Evolutionary conservation across 1,284 basidiomycete genomes (phyloP), one percentile per base, ranked within the genome.

Genomic region (Bjerkandera adusta): DNA sequence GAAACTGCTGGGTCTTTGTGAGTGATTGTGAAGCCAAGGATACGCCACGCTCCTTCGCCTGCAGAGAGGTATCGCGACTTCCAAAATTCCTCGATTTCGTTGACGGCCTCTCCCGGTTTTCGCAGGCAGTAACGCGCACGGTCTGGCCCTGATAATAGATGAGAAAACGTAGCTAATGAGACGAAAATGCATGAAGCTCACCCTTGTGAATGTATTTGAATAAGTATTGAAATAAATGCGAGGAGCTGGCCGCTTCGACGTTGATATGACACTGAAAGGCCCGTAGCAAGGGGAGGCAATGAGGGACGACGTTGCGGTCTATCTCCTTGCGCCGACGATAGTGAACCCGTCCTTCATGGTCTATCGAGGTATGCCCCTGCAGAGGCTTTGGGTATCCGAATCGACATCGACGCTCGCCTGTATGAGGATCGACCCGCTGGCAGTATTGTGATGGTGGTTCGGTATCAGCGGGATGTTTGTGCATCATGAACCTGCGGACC

Each of bases 191-290:
- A 35, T 2, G 20, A 16, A 18, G 30, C 25, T 24, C 21, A 61
- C 68, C 66, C 62, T 71, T 72, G 37, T 69, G 61, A 21, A 70
- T 64, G 43, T 70, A 71, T 43, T 72, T 71, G 57, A 67, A 70
- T 0, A 70, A 43, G 49, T 71, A 71, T 36, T 67, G 61, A 42
- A 71, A 67, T 4, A 68, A 29, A 18, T 64, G 62, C 0, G 61
- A 59, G 0, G 63, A 61, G 35, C 41, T 56, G 0, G 65, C 64
- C 12, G 59, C 55, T 43, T 72, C 68, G 35, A 69, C 60, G 47
- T 71, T 68, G 39, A 71, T 62, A 45, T 71, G 67, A 34, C 68
- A 70, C 1, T 62, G 22, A 25, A 63, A 63, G 47, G 58, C 54
- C 0, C 48, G 48, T 0, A 67, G 33, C 0, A 69, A 50, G 0